Evolutionary conservation across 2,329 filamentous ascomycete genomes (phyloP), one percentile per base, ranked within the genome.

Genomic region (Alternaria angustiovoidea): DNA sequence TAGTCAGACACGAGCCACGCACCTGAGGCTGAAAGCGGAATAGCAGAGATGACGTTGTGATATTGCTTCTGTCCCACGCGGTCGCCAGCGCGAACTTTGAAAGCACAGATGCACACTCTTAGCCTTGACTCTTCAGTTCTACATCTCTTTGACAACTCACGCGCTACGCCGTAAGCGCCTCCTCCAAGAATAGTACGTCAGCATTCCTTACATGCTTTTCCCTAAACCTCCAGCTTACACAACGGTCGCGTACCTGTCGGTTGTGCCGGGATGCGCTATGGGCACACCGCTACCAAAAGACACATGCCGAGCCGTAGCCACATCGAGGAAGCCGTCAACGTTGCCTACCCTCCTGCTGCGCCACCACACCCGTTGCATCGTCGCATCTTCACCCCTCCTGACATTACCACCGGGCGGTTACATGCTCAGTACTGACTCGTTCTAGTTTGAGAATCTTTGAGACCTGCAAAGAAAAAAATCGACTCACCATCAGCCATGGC

Each of bases 111-210:
- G 43, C 22, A 46, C 16, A 32, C 18, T 22, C 38, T 12, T 12
- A 22, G n/a, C 18, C 38, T 22, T 14, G 28, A 11, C 9, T 18
- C 20, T 41, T 8, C 3, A 41, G 0, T 22, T 41, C 38, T 41
- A 22, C 38, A 6, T 22, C 38, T 24, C 39, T 7, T 42, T 7
- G 39, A 22, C 39, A 16, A 11, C 39, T 12, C 20, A 42, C 39
- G 20, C 43, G n/a, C 30, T 39, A 20, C 38, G 8, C 3, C 1
- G 14, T 16, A 30, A 20, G 36, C 49, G 34, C 34, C 49, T 14
- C 6, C 36, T 22, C 60, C 54, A 18, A 59, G 51, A 72, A 66
- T 68, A 67, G 66, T 63, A 64, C 52, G 61, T 63, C 44, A 54
- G 55, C 42, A 52, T 53, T 39, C 54, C 36, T 54, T 26, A 12